Evolutionary conservation across 192 early-diverging fungal genomes (phyloP), one percentile per base, ranked within the genome.

Genomic region (Backusella sp.): DNA sequence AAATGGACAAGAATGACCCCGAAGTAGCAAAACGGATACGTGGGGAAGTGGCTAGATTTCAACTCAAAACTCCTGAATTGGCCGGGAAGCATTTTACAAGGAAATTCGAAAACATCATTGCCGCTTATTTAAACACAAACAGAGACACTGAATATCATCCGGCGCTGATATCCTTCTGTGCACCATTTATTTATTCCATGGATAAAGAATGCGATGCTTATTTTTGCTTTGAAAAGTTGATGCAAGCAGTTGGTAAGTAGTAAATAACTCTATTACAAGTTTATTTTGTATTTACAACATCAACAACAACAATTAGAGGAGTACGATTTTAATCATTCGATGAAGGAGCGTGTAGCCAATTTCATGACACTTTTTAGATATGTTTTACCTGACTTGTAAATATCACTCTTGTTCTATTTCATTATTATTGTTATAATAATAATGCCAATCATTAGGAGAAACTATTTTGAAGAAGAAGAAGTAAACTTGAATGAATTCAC

Each of bases 381-480:
- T 35, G 85, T 94, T 62, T 80, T 96, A 77, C 96, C 96, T 21
- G 96, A 97, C 49, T 83, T 97, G 76, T 96, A 97, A 77, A 80
- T 62, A 41, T 44, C 83, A 88, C 49, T 68, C 17, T 53, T 35
- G 19, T 28, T 67, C 28, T 39, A 39, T 39, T 36, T 17, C 3
- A 42, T 4, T 30, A 39, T 69, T 30, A 28, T 68, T 41, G 35
- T 53, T n/a, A 35, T 11, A 66, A 44, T 28, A 68, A 30, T 14
- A 66, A 26, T 56, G 32, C 32, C 32, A 32, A 39, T 36, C 53
- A 28, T n/a, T 70, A 85, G 84, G 52, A 87, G 89, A 79, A 94
- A 90, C 78, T 95, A 94, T 82, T 98, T 98, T 88, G 94, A 96
- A 78, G 96, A 98, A 68, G 96, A 98, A 70, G 95, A 97, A 78